Evolutionary conservation across 1,284 basidiomycete species (phyloP).

Genomic region (Cutaneotrichosporon dermatis): DNA sequence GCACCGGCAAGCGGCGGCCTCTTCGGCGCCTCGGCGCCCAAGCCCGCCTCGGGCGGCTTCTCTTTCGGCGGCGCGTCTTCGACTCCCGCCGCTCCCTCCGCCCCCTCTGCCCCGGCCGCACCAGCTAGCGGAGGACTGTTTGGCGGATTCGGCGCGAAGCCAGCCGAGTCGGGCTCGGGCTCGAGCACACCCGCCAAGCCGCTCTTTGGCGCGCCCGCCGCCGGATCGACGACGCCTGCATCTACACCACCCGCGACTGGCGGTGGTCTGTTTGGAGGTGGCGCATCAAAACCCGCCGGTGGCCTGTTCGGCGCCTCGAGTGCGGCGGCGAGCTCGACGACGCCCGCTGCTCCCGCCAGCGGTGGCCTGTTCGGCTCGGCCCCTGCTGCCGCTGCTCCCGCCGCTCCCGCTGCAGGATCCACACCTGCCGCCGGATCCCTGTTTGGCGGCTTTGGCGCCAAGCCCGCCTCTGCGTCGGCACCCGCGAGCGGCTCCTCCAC

Average conservation of each 20-base stretch:
- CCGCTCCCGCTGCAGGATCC: slow-evolving; percentile 19
- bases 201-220: slow-evolving; percentile 34
- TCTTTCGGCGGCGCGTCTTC: slow-evolving; percentile 18
- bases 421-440: slow-evolving; percentile 24
- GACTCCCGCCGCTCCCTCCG: slow-evolving; percentile 11
- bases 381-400: slow-evolving; percentile 2
- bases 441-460: slow-evolving; percentile 29
- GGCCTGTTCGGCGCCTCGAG: slow-evolving; percentile 32
- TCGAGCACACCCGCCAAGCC: slow-evolving; percentile 41
- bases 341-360: slow-evolving; percentile 2
- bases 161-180: slow-evolving; percentile 11
- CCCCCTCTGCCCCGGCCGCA: slow-evolving; percentile 10
- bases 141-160: slow-evolving; percentile 10
- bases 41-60: slow-evolving; percentile 12
- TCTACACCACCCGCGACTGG: slow-evolving; percentile 29
- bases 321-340: background rate
- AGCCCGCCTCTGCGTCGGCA: slow-evolving; percentile 17
- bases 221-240: slow-evolving; percentile 32
- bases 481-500: slow-evolving; percentile 21
- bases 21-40: slow-evolving; percentile 16
- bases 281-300: slow-evolving; percentile 19
- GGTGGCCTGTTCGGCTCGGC: slow-evolving; percentile 29
- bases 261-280: slow-evolving; percentile 29
- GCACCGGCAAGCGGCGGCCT: slow-evolving; percentile 17
- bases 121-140: slow-evolving; percentile 1